These are phyloP conservation scores for Saitoella complicata DNA, from an alignment of 805 yeast genomes.

Conservation along the genomic window DNA sequence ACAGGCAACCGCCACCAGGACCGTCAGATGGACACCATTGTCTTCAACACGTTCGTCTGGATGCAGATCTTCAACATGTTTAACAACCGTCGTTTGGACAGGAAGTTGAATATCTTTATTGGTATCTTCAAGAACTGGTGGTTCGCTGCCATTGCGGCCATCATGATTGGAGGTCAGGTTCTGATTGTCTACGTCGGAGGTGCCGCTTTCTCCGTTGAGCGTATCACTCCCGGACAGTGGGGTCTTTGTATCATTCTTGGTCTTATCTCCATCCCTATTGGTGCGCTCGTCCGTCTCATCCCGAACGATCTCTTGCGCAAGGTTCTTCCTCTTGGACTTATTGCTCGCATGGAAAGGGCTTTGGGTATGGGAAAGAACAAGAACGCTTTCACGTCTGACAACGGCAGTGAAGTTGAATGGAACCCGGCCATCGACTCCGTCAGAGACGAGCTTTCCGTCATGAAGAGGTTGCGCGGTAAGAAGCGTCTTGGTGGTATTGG, in stretches of 20 bases:
- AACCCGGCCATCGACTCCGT: conserved; percentile 26
- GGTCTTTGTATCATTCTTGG: conserved; percentile 75
- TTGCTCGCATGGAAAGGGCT: conserved; percentile 5
- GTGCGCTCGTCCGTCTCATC: conserved; percentile 53
- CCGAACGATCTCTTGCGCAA: conserved; percentile 44
- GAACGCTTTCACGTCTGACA: conserved; percentile 13
- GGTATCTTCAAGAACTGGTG: conserved; percentile 72
- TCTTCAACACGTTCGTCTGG: conserved; percentile 96
- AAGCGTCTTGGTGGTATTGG: conserved; percentile 20
- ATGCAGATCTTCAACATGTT: conserved; percentile 86
- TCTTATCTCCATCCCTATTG: conserved; percentile 62
- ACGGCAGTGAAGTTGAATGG: conserved; percentile 16
- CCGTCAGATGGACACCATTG: conserved; percentile 60
- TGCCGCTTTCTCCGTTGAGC: conserved; percentile 70
- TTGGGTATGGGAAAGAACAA: conserved; percentile 7
- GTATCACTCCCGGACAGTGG: conserved; percentile 81
- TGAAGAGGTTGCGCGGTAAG: conserved; percentile 22
- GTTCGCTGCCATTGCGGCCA: conserved; percentile 50
- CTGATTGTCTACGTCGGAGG: conserved; percentile 96
- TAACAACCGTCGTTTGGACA: conserved; percentile 77
- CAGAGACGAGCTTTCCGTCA: conserved; percentile 22
- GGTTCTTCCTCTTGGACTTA: conserved; percentile 6
- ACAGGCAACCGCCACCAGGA: conserved; percentile 27
- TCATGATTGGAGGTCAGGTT: conserved; percentile 74
- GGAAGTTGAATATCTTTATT: conserved; percentile 66